phyloP scores from a whole-genome alignment of 257 asterid species.

The Plantago elongata region DNA sequence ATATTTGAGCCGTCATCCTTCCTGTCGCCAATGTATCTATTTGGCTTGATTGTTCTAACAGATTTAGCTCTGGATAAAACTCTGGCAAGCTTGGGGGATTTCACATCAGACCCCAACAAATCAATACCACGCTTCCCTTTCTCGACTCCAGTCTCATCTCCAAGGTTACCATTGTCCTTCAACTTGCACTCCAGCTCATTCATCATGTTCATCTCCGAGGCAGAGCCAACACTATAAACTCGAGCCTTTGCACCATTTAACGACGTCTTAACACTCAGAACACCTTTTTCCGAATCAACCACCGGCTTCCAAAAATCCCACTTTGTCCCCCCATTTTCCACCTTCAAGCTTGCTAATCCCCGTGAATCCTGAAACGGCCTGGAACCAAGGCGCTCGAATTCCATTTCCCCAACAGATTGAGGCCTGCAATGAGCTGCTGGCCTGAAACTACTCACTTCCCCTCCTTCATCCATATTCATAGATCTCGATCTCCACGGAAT shows the following conservation, averaged over 20 bases:
- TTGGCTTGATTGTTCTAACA: slow-evolving; percentile 64
- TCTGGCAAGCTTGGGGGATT: slow-evolving; percentile 34
- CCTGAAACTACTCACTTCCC: slow-evolving; percentile 22
- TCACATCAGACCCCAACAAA: slow-evolving; percentile 29
- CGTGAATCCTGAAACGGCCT: slow-evolving; percentile 30
- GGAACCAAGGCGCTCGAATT: slow-evolving; percentile 39
- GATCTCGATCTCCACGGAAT: slow-evolving; percentile 54
- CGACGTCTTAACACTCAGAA: slow-evolving; percentile 23
- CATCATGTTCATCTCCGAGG: slow-evolving; percentile 30
- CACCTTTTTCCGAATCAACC: slow-evolving; percentile 25
- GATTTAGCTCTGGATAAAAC: slow-evolving; percentile 55
- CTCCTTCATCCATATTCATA: slow-evolving; percentile 34
- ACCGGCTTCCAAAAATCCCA: slow-evolving; percentile 18
- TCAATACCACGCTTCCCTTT: slow-evolving; percentile 28
- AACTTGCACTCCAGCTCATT: slow-evolving; percentile 17
- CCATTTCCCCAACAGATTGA: slow-evolving; percentile 54
- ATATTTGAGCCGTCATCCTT: slow-evolving; percentile 25
- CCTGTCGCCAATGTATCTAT: slow-evolving; percentile 22
- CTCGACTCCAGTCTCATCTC: slow-evolving; percentile 27
- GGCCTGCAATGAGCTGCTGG: slow-evolving; percentile 37
- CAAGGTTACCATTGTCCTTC: slow-evolving; percentile 19
- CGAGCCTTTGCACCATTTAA: slow-evolving; percentile 12
- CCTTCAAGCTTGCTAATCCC: slow-evolving; percentile 23
- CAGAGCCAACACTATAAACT: slow-evolving; percentile 31
- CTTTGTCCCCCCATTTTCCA: slow-evolving; percentile 24